Evolutionary conservation across 2,329 filamentous ascomycete genomes (phyloP), one percentile per base, ranked within the genome.

Genomic region (Xylaria digitata): DNA sequence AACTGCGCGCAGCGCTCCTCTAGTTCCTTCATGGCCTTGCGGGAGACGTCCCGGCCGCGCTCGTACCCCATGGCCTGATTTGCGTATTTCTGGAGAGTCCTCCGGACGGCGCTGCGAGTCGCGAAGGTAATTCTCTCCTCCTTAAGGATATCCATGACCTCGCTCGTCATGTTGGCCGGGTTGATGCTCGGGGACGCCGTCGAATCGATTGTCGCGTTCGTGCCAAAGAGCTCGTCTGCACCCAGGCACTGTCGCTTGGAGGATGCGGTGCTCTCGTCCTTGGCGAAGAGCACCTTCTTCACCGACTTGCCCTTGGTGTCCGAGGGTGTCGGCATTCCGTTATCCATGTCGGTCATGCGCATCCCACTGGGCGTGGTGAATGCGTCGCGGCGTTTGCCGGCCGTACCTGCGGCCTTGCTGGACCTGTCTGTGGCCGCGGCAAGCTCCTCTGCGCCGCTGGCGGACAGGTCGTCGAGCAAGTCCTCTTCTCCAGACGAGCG

Each of bases 11-110:
- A 78, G 57, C 74, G 76, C n/a, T 74, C 74, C 34, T 95, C 90
- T 70, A 89, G 89, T 4, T 84, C 82, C 74, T 87, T 89, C 40
- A 92, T 74, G 3, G 85, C 86, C 8, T 86, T 77, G n/a, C 92
- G 81, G 3, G 86, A 84, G 6, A 90, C 85, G 66, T 95, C 91
- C 2, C 91, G 82, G 0, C 90, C 90, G 68, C 85, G 85, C 45
- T 83, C 82, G 21, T 92, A 82, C 0, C 91, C 92, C 72, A 85
- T 86, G 0, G 84, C 83, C 58, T 83, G 84, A 58, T 89, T 78
- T 17, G 87, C 85, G 70, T 92, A 84, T 50, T 80, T 85, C 42
- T 84, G 81, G 37, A 92, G 80, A 7, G 86, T 71, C 26, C 70
- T 66, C 0, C 77, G 76, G 1, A 90, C 76, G 23, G 75, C 77